These are phyloP conservation scores for Cyberlindnera euphorbiiphila DNA, from an alignment of 805 yeast species.

Conservation along the genomic window DNA sequence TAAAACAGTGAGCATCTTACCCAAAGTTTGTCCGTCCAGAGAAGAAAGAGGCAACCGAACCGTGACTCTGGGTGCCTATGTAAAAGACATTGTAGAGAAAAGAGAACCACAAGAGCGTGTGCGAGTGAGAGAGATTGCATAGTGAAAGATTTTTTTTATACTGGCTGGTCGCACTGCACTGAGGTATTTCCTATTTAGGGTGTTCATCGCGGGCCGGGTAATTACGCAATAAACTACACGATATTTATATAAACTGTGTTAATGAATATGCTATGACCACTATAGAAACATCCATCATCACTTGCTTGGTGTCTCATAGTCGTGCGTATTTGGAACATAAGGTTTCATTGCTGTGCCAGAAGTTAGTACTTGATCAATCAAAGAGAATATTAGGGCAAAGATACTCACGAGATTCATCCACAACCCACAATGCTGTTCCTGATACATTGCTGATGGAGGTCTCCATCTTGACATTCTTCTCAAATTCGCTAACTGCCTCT, in stretches of 20 bases:
- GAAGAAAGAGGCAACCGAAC: slow-evolving; percentile 31
- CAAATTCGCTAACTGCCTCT: slow-evolving; percentile 51
- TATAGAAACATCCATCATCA: not conserved
- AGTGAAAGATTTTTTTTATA: slow-evolving; percentile 13
- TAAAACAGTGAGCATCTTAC: slow-evolving; percentile 28
- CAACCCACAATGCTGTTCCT: slow-evolving; percentile 57
- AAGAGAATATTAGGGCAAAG: not conserved
- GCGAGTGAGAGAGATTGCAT: not conserved
- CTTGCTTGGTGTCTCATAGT: slow-evolving; percentile 40
- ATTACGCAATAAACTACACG: too few relatives aligned
- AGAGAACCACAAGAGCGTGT: slow-evolving; percentile 6
- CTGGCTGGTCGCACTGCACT: too few relatives aligned
- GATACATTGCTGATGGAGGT: slow-evolving; percentile 51
- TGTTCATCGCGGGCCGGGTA: too few relatives aligned
- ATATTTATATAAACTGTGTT: too few relatives aligned
- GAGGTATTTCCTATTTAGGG: too few relatives aligned
- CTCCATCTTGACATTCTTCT: slow-evolving; percentile 53
- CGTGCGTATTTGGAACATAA: slow-evolving; percentile 55
- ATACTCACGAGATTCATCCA: slow-evolving; percentile 39
- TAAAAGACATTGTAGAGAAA: slow-evolving; percentile 28
- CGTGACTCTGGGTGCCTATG: slow-evolving; percentile 76
- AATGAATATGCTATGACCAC: not conserved
- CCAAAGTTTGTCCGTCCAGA: slow-evolving; percentile 30
- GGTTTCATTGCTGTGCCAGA: slow-evolving; percentile 37
- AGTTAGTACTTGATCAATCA: slow-evolving; percentile 4